phyloP scores from a whole-genome alignment of 2,329 filamentous ascomycete genomes.

The Alternaria infectoria region DNA sequence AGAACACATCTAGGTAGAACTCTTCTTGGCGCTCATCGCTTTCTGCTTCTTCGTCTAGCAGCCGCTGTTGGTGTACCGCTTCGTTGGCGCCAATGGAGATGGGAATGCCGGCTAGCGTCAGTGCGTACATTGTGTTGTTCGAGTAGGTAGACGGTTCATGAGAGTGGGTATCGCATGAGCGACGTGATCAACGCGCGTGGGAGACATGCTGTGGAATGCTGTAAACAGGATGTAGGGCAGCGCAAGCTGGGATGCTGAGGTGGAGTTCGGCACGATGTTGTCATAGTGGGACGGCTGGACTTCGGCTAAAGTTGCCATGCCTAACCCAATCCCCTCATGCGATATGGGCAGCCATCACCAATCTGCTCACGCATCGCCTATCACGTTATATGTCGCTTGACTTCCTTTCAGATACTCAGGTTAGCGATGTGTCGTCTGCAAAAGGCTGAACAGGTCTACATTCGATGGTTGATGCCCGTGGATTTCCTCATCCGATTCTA shows the following conservation, averaged over 20 bases:
- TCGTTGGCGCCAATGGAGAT: slow-evolving; percentile 58
- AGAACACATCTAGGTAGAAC: slow-evolving; percentile 57
- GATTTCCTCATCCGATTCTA: neutral
- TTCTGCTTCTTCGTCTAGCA: slow-evolving; percentile 56
- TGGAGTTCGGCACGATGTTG: slow-evolving; percentile 29
- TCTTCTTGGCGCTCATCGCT: slow-evolving; percentile 57
- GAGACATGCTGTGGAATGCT: slow-evolving; percentile 9
- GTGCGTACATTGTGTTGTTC: slow-evolving; percentile 31
- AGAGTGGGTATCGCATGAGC: neutral
- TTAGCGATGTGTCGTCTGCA: neutral
- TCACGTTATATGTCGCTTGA: neutral
- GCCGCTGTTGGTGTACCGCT: slow-evolving; percentile 56
- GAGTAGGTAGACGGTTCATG: neutral
- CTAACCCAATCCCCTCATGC: neutral
- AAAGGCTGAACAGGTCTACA: neutral
- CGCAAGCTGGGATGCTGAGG: slow-evolving; percentile 11
- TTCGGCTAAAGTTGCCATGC: slow-evolving; percentile 10
- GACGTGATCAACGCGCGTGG: neutral
- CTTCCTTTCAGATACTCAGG: neutral
- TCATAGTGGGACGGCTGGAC: slow-evolving; percentile 25
- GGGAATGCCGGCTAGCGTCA: slow-evolving; percentile 52
- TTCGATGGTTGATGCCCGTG: neutral
- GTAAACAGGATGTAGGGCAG: slow-evolving; percentile 17
- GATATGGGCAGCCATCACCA: neutral
- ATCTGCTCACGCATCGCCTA: neutral